Evolutionary conservation across 1,284 basidiomycete genomes (phyloP).

Genomic region (Ceratobasidium sp.): DNA sequence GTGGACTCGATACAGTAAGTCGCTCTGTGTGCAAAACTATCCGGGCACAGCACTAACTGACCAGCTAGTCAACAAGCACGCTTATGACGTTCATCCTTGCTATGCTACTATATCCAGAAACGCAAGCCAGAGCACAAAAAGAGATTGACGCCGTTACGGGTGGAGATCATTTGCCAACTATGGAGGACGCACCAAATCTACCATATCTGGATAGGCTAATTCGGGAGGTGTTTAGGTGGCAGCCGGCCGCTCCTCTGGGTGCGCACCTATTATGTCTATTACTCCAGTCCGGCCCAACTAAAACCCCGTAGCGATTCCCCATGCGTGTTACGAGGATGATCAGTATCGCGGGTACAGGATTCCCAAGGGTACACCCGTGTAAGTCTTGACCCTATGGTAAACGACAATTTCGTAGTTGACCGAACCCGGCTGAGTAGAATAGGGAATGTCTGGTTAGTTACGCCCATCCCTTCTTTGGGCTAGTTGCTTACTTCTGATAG

Average conservation of each 20-base stretch:
- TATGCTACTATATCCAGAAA: conserved; percentile 56
- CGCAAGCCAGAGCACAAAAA: conserved; percentile 56
- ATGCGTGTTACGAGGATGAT: conserved; percentile 26
- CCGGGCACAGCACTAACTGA: not conserved
- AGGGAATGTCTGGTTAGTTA: conserved; percentile 38
- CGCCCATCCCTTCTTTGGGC: not conserved
- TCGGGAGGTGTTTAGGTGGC: conserved; percentile 40
- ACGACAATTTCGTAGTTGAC: not conserved
- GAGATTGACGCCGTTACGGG: conserved; percentile 59
- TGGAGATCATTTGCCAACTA: conserved; percentile 56
- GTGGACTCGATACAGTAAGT: not conserved
- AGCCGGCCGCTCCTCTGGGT: conserved; percentile 33
- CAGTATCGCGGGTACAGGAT: conserved; percentile 19
- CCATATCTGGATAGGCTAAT: conserved; percentile 55
- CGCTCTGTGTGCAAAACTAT: not conserved
- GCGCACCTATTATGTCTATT: not conserved
- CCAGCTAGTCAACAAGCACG: not conserved
- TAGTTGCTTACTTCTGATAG: not conserved
- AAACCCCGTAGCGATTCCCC: conserved; percentile 22
- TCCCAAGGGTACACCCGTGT: conserved; percentile 29
- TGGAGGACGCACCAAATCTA: conserved; percentile 55
- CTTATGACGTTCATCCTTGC: conserved; percentile 50
- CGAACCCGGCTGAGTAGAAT: not conserved
- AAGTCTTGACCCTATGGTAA: not conserved
- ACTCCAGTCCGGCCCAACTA: not conserved